Conservation (phyloP, 805 yeast species). For the Hanseniaspora singularis region DNA sequence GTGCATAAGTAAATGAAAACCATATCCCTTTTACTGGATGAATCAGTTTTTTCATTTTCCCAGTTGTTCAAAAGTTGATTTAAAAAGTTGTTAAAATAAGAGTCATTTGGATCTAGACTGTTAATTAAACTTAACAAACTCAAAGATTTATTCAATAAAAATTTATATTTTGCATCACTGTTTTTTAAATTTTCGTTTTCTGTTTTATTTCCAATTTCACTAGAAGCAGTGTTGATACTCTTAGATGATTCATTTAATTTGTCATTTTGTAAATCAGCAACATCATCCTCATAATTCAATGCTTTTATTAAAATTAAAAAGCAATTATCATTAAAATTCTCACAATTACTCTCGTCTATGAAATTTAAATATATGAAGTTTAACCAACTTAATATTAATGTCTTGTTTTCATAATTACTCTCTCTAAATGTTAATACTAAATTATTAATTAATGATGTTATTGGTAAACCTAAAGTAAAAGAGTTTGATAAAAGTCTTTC, state of each 20-base stretch:
- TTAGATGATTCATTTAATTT: neutral
- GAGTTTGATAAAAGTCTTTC: slow-evolving; percentile 22
- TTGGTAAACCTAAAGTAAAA: slow-evolving; percentile 15
- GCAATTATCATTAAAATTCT: slow-evolving; percentile 44
- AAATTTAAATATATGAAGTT: slow-evolving; percentile 58
- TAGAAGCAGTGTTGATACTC: neutral
- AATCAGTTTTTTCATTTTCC: slow-evolving; percentile 25
- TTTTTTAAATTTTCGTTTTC: neutral
- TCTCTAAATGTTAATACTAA: slow-evolving; percentile 60
- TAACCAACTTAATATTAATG: slow-evolving; percentile 84
- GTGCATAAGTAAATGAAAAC: slow-evolving; percentile 75
- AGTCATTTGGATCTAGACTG: slow-evolving; percentile 40
- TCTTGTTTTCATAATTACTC: slow-evolving; percentile 68
- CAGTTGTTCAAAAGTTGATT: slow-evolving; percentile 57
- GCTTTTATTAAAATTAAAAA: slow-evolving; percentile 70
- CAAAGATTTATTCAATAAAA: slow-evolving; percentile 21
- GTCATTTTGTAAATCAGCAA: slow-evolving; percentile 20
- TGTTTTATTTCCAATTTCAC: neutral
- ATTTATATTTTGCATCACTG: neutral
- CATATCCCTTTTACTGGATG: slow-evolving; percentile 56
- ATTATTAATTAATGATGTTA: slow-evolving; percentile 49
- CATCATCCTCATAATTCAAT: slow-evolving; percentile 39
- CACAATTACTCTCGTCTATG: slow-evolving; percentile 45
- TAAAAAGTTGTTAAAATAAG: slow-evolving; percentile 64
- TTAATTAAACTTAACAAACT: slow-evolving; percentile 25